Base-by-base conservation (phyloP, 345 rosid species). In the Leavenworthia alabamica region DNA sequence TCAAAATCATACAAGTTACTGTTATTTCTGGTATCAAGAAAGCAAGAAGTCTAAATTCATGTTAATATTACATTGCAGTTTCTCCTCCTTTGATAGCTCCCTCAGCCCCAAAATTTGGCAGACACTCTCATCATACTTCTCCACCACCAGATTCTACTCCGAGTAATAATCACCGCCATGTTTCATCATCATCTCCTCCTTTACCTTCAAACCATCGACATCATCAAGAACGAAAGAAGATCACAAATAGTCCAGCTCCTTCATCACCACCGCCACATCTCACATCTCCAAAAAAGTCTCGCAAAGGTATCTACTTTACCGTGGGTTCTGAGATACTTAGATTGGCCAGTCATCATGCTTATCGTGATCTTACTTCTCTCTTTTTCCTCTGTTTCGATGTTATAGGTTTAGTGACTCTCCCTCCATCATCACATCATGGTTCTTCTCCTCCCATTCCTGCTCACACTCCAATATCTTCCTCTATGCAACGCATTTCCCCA, bases 171-270 rank as follows among this genome's bases (percentile, higher is more conserved):
- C 63, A 57, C 29, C 23, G 37, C 40, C 56, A 33, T 64, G 46
- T 79, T 57, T 71, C 77, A 16, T 66, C 80, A 15, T 60, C 77
- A 56, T 53, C 83, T 48, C 82, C 94, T 68, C 76, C 90, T 72
- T 74, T 69, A 16, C 74, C 71, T 64, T 52, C 85, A 28, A 53
- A 56, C 67, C 70, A 71, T 64, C 75, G 70, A 45, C 80, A 66
- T 67, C 77, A 46, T 65, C 78, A 62, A 67, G 35, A 35, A 17
- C 77, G 76, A 68, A 77, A 75, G 42, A 69, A 44, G 29, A 59
- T 44, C 54, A 60, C 55, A 9, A 14, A 17, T 39, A 45, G 73
- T 66, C 74, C 80, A 58, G 57, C 84, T 73, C 82, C 81, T 60
- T 52, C 70, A 49, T 57, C 77, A 47, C 64, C 83, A 47, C 58